These are phyloP conservation scores for Galerina marginata DNA, from an alignment of 768 basidiomycete species.

Conservation along the genomic window DNA sequence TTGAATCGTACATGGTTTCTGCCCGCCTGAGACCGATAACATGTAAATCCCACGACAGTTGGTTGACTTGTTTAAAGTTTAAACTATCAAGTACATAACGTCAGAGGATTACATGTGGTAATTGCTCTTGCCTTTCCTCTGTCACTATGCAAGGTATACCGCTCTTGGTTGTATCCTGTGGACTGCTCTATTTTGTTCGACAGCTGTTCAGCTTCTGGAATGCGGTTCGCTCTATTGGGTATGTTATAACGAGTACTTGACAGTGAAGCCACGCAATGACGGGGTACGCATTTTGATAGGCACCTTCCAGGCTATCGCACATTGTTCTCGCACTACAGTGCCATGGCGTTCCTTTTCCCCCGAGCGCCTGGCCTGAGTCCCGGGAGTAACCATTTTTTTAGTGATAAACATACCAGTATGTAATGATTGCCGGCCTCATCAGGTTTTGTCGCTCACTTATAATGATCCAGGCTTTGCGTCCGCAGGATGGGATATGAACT, in stretches of 20 bases:
- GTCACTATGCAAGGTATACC: constrained; percentile 12
- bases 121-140: background rate
- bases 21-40: no score
- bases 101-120: background rate
- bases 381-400: constrained; percentile 8
- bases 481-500: no score
- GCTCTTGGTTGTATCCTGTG: background rate
- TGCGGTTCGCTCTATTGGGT: constrained; percentile 8
- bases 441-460: no score
- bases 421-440: no score
- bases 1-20: no score
- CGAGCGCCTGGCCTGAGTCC: constrained; percentile 7
- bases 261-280: background rate
- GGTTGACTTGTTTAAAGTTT: no score
- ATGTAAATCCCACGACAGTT: no score
- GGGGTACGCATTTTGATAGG: background rate
- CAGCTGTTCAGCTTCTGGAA: constrained; percentile 6
- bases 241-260: background rate
- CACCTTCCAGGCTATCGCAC: constrained; percentile 12
- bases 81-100: no score
- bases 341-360: constrained; percentile 4
- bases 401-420: background rate
- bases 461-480: no score
- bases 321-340: constrained; percentile 4
- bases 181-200: constrained; percentile 7